Evolutionary conservation across 2,329 filamentous ascomycete genomes (phyloP).

Genomic region (Sclerotinia glacialis): DNA sequence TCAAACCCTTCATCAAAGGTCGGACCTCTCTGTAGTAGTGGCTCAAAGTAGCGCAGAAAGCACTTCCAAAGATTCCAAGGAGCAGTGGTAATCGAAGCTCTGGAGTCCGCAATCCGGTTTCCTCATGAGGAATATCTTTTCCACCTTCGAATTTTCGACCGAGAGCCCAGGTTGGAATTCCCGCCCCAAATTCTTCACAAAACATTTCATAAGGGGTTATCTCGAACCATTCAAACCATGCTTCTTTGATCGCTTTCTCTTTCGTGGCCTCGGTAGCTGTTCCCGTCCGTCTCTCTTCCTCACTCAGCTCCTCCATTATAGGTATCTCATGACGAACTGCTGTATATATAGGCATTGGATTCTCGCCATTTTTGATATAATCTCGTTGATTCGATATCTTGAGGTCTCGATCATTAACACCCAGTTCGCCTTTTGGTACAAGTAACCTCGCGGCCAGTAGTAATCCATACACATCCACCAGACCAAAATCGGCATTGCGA

Average conservation of each 20-base stretch:
- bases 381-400: constrained; percentile 85
- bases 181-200: constrained; percentile 85
- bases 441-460: constrained; percentile 80
- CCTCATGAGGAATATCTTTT: constrained; percentile 60
- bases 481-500: constrained; percentile 73
- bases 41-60: constrained; percentile 91
- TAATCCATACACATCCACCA: constrained; percentile 91
- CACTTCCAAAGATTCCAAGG: constrained; percentile 93
- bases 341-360: constrained; percentile 92
- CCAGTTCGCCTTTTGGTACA: constrained; percentile 80
- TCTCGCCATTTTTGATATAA: constrained; percentile 71
- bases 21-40: constrained; percentile 95
- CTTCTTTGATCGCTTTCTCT: constrained; percentile 56
- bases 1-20: constrained; percentile 72
- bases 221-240: constrained; percentile 99
- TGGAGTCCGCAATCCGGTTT: constrained; percentile 68
- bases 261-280: constrained; percentile 49
- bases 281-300: constrained; percentile 40
- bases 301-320: constrained; percentile 48
- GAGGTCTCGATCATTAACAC: constrained; percentile 72
- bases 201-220: constrained; percentile 94
- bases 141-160: constrained; percentile 80
- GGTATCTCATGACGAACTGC: constrained; percentile 95
- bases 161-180: constrained; percentile 92
- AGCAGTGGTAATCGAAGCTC: constrained; percentile 81